phyloP scores from a whole-genome alignment of 1,139 yeast genomes.

The Yamadazyma pseudoaaseri region DNA sequence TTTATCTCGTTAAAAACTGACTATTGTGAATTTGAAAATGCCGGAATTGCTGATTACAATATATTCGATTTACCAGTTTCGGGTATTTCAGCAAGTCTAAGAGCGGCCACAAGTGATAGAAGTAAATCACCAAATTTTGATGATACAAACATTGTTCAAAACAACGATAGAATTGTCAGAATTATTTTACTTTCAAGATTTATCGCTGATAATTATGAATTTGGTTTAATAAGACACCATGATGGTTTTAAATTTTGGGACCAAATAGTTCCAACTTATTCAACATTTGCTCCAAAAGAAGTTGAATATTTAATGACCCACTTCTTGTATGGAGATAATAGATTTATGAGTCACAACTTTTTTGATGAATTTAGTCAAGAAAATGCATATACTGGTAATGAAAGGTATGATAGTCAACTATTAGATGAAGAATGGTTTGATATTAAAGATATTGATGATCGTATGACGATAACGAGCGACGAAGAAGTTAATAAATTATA shows the following conservation, averaged over 20 bases:
- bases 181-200: constrained; percentile 48
- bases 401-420: constrained; percentile 7
- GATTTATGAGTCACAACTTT: constrained; percentile 45
- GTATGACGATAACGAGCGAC: constrained; percentile 2
- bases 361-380: constrained; percentile 23
- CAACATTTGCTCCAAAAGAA: constrained; percentile 11
- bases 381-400: constrained; percentile 10
- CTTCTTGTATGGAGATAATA: constrained; percentile 40
- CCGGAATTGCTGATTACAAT: constrained; percentile 55
- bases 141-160: constrained; percentile 14
- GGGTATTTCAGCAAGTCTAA: constrained; percentile 46
- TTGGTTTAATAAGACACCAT: constrained; percentile 49
- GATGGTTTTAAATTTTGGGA: constrained; percentile 44
- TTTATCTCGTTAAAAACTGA: constrained; percentile 48
- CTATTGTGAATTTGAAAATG: constrained; percentile 48
- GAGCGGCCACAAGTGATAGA: constrained; percentile 16
- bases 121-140: constrained; percentile 12
- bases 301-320: constrained; percentile 22
- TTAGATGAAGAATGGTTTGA: constrained; percentile 29
- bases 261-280: constrained; percentile 22
- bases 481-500: constrained; percentile 19
- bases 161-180: constrained; percentile 41
- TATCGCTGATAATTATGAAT: constrained; percentile 51
- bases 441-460: constrained; percentile 16
- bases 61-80: constrained; percentile 67